Percentiles rank a stretch among this genome's conserved stretches.
phyloP scores from a whole-genome alignment of 768 basidiomycete species.

The Tulasnella sp. region DNA sequence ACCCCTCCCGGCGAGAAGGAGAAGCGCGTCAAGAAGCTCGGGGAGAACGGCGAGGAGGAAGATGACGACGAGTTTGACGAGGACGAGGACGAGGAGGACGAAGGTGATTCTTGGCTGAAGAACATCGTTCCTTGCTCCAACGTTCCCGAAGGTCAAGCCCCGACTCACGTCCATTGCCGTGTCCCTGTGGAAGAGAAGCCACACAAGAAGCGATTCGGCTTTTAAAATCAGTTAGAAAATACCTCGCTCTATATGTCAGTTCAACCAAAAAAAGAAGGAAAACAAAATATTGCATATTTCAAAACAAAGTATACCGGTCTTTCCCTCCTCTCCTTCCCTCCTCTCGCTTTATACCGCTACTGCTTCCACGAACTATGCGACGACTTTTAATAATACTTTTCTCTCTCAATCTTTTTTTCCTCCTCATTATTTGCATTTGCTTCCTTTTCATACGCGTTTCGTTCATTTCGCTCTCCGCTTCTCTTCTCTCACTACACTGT shows the following conservation, averaged over 20 bases:
- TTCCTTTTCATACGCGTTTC: neutral
- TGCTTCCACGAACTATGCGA: neutral
- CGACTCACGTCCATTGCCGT: conserved; percentile 61
- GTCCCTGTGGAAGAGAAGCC: conserved; percentile 62
- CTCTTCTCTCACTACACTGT: neutral
- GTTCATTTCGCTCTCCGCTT: neutral
- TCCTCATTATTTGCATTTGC: neutral
- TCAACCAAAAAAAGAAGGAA: neutral
- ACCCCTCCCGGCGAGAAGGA: conserved; percentile 33
- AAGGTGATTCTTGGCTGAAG: conserved; percentile 84
- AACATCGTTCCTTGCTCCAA: conserved; percentile 54
- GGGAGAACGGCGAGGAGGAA: conserved; percentile 11
- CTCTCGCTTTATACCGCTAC: no score
- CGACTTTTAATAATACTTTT: neutral
- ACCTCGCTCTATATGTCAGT: neutral
- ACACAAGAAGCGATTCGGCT: conserved; percentile 50
- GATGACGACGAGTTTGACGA: conserved; percentile 56
- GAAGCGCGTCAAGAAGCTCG: conserved; percentile 14
- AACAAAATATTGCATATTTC: neutral
- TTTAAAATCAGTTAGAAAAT: neutral
- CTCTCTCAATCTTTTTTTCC: neutral
- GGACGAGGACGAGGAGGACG: conserved; percentile 52
- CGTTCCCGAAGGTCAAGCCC: conserved; percentile 26
- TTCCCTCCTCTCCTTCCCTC: neutral
- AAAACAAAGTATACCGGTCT: neutral